Evolutionary conservation across 2,329 filamentous ascomycete genomes (phyloP).

Genomic region (Lasiodiplodia sp.): DNA sequence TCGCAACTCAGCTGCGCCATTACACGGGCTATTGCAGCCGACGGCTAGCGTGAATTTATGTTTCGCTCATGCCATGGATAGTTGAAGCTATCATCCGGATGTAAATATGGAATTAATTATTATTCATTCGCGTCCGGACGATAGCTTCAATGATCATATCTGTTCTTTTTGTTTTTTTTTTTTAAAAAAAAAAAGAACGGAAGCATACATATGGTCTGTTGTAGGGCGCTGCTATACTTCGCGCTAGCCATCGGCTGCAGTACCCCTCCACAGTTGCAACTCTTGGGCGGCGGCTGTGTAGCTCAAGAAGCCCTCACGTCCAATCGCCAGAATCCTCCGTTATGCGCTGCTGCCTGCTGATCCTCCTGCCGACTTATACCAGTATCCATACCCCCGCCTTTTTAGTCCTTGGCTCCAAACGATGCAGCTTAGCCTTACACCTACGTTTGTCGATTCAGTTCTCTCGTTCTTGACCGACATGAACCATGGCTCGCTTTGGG

Average conservation of each 20-base stretch:
- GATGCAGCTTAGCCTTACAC: neutral
- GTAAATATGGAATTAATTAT: too few relatives aligned
- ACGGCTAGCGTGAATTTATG: too few relatives aligned
- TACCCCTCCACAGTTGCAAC: neutral
- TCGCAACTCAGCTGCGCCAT: neutral
- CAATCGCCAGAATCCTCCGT: neutral
- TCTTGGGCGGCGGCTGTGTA: conserved; percentile 16
- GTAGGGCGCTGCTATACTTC: too few relatives aligned
- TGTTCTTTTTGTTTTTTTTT: too few relatives aligned
- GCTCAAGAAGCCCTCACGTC: neutral
- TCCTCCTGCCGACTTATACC: neutral
- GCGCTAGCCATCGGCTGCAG: too few relatives aligned
- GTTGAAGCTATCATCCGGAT: too few relatives aligned
- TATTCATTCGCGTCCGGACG: too few relatives aligned
- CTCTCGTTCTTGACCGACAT: neutral
- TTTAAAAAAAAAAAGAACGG: too few relatives aligned
- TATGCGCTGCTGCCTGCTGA: neutral
- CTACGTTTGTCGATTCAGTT: neutral
- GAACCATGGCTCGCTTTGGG: neutral
- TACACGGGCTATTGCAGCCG: too few relatives aligned
- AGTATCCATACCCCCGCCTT: neutral
- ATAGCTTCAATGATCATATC: too few relatives aligned
- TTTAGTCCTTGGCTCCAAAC: neutral
- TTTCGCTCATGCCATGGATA: too few relatives aligned
- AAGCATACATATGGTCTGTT: too few relatives aligned